Percentiles rank a stretch among this genome's conserved stretches.
phyloP scores from a whole-genome alignment of 2,329 filamentous ascomycete genomes.

The Neofusicoccum parvum region DNA sequence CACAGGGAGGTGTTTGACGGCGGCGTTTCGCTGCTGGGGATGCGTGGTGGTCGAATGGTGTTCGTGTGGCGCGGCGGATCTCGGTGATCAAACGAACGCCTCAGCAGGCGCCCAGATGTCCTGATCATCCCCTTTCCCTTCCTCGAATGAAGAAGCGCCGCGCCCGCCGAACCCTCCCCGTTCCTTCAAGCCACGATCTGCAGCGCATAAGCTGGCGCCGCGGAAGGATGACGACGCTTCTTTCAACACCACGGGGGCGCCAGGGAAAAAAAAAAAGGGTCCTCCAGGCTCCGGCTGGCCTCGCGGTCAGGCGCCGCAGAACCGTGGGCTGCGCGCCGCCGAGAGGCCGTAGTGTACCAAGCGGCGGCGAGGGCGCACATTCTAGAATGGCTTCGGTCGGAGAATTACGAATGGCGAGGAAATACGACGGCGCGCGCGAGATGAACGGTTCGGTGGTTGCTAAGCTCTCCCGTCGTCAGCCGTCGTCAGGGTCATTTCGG shows the following conservation, averaged over 20 bases:
- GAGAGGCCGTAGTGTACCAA: conserved; percentile 12
- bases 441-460: neutral
- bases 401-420: neutral
- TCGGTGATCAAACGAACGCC: conserved; percentile 15
- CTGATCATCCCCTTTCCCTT: neutral
- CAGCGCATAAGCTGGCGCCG: neutral
- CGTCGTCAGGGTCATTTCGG: neutral
- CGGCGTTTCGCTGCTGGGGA: neutral
- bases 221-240: conserved; percentile 1
- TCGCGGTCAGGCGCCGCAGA: neutral
- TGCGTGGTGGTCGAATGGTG: neutral
- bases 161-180: neutral
- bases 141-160: conserved; percentile 8
- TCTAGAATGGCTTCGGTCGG: neutral
- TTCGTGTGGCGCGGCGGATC: conserved; percentile 17
- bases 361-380: neutral
- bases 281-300: neutral
- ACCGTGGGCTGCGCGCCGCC: conserved; percentile 1
- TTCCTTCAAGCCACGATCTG: conserved; percentile 10
- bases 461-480: neutral
- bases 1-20: neutral
- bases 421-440: neutral
- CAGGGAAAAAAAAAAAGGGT: neutral
- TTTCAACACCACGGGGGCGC: neutral
- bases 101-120: neutral